A percentile compares a stretch with the other conserved stretches of the same genome.
These are phyloP conservation scores for Lachnellula occidentalis DNA, from an alignment of 2,329 filamentous ascomycete species.

Conservation along the genomic window DNA sequence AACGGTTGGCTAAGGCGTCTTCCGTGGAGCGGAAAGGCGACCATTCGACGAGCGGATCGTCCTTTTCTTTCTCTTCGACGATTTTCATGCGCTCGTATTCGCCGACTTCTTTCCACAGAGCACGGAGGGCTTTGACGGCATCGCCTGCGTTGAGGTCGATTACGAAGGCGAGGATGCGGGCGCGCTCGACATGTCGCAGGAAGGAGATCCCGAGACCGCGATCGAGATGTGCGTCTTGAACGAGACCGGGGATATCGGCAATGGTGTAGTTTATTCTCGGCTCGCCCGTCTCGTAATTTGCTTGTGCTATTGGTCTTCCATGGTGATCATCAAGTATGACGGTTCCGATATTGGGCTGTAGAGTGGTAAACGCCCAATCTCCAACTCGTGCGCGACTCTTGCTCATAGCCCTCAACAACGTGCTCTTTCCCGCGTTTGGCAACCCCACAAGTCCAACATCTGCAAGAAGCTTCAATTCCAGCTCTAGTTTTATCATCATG, in stretches of 20 bases:
- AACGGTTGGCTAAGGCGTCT: constrained; percentile 27
- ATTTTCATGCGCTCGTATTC: constrained; percentile 68
- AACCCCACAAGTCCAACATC: constrained; percentile 93
- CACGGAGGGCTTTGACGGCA: constrained; percentile 70
- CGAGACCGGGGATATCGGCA: constrained; percentile 90
- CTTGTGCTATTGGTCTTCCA: constrained; percentile 56
- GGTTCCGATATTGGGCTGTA: constrained; percentile 92
- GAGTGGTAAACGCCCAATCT: constrained; percentile 93
- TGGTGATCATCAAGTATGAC: constrained; percentile 86
- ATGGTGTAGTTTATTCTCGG: constrained; percentile 80
- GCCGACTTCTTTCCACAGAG: constrained; percentile 85
- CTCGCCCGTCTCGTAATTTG: constrained; percentile 42
- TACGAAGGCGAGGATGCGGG: constrained; percentile 88
- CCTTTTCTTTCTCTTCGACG: constrained; percentile 66
- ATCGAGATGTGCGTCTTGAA: constrained; percentile 89
- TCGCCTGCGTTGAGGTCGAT: constrained; percentile 78
- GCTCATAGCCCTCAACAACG: constrained; percentile 78
- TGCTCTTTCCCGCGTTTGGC: constrained; percentile 95
- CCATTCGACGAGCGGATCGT: constrained; percentile 56
- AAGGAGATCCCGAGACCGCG: constrained; percentile 88
- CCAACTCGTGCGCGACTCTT: constrained; percentile 86
- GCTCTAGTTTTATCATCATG: constrained; percentile 70
- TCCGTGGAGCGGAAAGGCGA: constrained; percentile 43
- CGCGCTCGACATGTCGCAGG: constrained; percentile 88
- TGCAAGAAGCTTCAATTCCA: constrained; percentile 91